These are phyloP conservation scores for Salvia miltiorrhiza DNA, from an alignment of 257 asterid species.

Conservation along the genomic window DNA sequence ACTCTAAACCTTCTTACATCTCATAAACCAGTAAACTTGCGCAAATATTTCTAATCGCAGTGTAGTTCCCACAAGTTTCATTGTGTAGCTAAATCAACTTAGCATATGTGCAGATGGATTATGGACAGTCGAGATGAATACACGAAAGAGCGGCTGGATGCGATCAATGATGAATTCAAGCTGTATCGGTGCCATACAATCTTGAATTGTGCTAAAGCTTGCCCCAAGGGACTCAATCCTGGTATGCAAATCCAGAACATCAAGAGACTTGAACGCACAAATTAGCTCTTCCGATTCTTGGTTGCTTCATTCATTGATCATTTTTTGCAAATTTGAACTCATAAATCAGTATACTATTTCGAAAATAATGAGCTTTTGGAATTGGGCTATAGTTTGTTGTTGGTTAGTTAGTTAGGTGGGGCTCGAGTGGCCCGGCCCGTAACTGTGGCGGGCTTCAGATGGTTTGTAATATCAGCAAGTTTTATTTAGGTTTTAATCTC, in stretches of 20 bases:
- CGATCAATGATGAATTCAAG: constrained; percentile 79
- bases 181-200: constrained; percentile 91
- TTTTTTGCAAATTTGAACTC: constrained; percentile 12
- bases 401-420: no score
- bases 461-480: no score
- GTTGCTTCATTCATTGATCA: constrained; percentile 20
- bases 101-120: constrained; percentile 63
- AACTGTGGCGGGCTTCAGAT: background rate
- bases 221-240: no score
- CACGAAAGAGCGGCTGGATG: constrained; percentile 86
- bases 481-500: background rate
- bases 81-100: background rate
- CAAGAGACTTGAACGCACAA: no score
- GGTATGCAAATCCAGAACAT: no score
- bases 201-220: constrained; percentile 89
- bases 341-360: constrained; percentile 4
- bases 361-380: constrained; percentile 12
- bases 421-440: background rate
- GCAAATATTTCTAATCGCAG: background rate
- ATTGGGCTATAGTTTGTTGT: background rate
- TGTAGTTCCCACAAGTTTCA: background rate
- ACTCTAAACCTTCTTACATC: background rate
- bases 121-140: constrained; percentile 97
- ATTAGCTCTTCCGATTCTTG: no score
- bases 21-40: background rate